phyloP scores from a whole-genome alignment of 2,329 filamentous ascomycete genomes.

The Ceratocystiopsis minuta region DNA sequence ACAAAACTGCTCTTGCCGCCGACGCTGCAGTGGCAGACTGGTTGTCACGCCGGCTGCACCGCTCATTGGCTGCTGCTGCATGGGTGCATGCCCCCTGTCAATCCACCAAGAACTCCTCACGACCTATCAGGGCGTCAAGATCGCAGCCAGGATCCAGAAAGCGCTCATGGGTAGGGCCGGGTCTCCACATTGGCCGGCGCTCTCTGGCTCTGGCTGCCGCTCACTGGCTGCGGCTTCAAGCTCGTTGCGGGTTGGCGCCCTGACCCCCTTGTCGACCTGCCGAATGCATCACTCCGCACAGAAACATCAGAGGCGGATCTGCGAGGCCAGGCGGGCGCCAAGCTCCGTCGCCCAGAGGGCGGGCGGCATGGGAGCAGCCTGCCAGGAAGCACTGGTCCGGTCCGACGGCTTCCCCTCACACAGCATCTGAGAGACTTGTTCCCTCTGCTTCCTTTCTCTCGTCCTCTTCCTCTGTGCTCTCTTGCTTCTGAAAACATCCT shows the following conservation, averaged over 20 bases:
- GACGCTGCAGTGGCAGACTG: slow-evolving; percentile 12
- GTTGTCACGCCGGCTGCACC: slow-evolving; percentile 19
- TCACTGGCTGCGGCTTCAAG: no score
- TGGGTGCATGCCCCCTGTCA: neutral
- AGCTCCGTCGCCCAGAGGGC: no score
- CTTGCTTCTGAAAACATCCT: neutral
- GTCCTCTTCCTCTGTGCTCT: neutral
- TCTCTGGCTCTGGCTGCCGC: slow-evolving; percentile 3
- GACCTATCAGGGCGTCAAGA: slow-evolving; percentile 18
- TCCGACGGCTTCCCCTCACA: neutral
- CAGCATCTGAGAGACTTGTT: neutral
- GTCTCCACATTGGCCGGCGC: neutral
- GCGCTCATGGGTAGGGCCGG: slow-evolving; percentile 1
- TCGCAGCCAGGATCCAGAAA: slow-evolving; percentile 5
- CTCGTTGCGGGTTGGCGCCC: no score
- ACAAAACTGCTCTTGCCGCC: slow-evolving; percentile 23
- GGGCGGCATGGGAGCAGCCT: no score
- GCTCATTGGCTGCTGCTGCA: slow-evolving; percentile 20
- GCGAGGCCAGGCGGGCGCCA: no score
- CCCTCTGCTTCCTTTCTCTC: neutral
- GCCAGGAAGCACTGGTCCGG: neutral
- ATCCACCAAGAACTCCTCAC: slow-evolving; percentile 1
- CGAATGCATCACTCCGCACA: slow-evolving; percentile 5
- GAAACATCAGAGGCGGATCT: no score
- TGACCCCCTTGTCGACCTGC: slow-evolving; percentile 1